Base-by-base conservation (phyloP, 1,284 basidiomycete species). In the Puccinia polysora region DNA sequence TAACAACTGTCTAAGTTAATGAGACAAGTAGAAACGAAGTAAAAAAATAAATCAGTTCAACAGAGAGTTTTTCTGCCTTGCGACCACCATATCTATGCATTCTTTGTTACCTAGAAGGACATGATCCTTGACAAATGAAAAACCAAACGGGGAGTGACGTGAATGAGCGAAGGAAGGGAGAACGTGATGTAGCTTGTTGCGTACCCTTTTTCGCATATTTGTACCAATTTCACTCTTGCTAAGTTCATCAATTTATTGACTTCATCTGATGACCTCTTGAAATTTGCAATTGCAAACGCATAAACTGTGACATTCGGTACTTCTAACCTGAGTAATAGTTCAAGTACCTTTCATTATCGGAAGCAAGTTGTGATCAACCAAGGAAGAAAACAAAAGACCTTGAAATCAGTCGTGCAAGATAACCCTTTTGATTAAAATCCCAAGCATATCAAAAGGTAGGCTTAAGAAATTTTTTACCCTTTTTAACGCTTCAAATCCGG, bases 261-360 rank as follows among this genome's bases (percentile, higher is more conserved):
- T 80, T 99, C 96, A 7, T 88, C 86, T 68, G 85, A 82, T 1
- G 88, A 84, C n/a, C 96, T 85, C 75, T 89, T 90, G 82, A 98
- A 98, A 81, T 98, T 99, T 79, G 97, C 93, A 74, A 98, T 95
- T 1, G 94, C 87, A 80, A 99, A 98, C 3, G 93, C 92, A 78
- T 96, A 99, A 14, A 91, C 90, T 1, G 91, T 89, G 28, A 99
- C 92, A 74, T 89, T 90, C 70, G 82, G 84, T 65, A 97, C 85
- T 20, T 86, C 82, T 23, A 97, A 83, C 8, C 85, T 83, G 34
- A 94, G 81, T 76, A 93, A 92, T 53, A 92, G 83, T 79, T 91
- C 88, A 18, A 96, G 81, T 68, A 91, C 84, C 91, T 95, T 28
- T 34, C 25, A 7, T 2, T 34, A 12, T 28, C 30, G 76, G 43